phyloP scores from a whole-genome alignment of 441 rosid genomes.

The Manihot esculenta region DNA sequence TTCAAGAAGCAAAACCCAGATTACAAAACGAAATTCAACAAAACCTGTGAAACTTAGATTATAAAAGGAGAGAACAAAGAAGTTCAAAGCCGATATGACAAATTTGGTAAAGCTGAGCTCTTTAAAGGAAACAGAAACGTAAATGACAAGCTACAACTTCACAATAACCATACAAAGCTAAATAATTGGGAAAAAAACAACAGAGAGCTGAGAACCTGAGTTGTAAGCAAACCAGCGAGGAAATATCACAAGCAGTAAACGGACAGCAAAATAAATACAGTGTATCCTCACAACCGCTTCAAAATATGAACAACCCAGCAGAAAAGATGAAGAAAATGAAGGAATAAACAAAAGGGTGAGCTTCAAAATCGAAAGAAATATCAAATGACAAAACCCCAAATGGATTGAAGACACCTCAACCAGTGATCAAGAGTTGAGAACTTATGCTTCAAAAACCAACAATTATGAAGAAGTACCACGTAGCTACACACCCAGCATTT shows the following conservation, averaged over 20 bases:
- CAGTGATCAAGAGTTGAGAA: not conserved
- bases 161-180: not conserved
- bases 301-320: conserved; percentile 4
- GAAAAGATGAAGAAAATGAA: not conserved
- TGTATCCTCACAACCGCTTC: no score
- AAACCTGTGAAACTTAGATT: not conserved
- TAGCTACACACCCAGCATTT: conserved; percentile 4
- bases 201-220: not conserved
- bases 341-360: conserved; percentile 12
- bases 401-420: conserved; percentile 8
- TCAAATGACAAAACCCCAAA: not conserved
- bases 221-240: conserved; percentile 7
- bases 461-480: conserved; percentile 6
- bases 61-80: not conserved
- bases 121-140: not conserved
- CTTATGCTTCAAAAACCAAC: no score
- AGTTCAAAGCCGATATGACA: not conserved
- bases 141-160: not conserved
- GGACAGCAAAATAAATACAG: no score
- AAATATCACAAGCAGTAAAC: no score
- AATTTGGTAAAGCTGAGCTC: not conserved
- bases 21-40: not conserved
- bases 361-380: conserved; percentile 18
- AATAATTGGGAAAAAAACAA: not conserved
- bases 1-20: conserved; percentile 5